Evolutionary conservation across 2,329 filamentous ascomycete genomes (phyloP).

Genomic region (Onygena corvina): DNA sequence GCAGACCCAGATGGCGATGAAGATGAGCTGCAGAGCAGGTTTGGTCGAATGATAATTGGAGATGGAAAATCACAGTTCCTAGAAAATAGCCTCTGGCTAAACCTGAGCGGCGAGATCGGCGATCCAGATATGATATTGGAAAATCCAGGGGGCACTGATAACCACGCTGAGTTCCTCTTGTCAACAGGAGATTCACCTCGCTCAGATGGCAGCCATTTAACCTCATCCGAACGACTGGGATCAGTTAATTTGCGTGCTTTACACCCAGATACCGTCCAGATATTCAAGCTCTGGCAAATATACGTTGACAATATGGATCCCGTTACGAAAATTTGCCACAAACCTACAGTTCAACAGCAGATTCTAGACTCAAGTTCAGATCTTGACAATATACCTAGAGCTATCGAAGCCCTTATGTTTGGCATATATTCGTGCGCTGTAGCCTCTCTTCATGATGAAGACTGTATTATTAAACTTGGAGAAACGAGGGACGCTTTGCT

Average conservation of each 20-base stretch:
- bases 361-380: conserved; percentile 37
- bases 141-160: background rate
- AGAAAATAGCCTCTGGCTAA: conserved; percentile 1
- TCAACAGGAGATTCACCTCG: background rate
- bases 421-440: conserved; percentile 47
- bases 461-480: conserved; percentile 24
- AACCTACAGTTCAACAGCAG: conserved; percentile 39
- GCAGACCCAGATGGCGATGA: background rate
- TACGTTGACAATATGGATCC: conserved; percentile 37
- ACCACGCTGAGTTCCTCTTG: background rate
- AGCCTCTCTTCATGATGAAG: conserved; percentile 34
- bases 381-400: conserved; percentile 40
- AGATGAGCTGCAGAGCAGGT: background rate
- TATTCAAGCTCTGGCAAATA: conserved; percentile 16
- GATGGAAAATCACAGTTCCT: background rate
- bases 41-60: conserved; percentile 1
- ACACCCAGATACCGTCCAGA: conserved; percentile 10
- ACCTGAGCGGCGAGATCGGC: background rate
- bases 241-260: background rate
- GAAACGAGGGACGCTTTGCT: conserved; percentile 30
- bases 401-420: conserved; percentile 45
- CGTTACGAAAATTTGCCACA: conserved; percentile 44
- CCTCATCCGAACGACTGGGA: background rate
- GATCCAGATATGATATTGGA: conserved; percentile 1
- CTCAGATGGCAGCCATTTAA: background rate